A percentile compares a stretch with the other conserved stretches of the same genome.
phyloP scores from a whole-genome alignment of 2,329 filamentous ascomycete genomes.

The Aspergillus japonicus region DNA sequence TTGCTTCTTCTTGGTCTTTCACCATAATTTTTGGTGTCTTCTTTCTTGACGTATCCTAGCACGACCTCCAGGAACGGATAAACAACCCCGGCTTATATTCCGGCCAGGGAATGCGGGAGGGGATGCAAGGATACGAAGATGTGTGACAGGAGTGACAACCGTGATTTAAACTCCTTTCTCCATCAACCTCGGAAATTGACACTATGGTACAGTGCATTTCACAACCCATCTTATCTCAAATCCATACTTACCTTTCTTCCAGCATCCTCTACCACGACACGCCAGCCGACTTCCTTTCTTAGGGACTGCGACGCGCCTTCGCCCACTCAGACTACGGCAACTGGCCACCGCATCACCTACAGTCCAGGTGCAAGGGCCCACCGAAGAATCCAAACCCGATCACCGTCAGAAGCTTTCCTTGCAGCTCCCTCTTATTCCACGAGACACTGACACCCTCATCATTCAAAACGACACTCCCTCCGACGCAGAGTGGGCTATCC shows the following conservation, averaged over 20 bases:
- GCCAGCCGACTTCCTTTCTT: neutral
- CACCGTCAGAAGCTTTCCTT: neutral
- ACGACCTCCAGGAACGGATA: too few species aligned
- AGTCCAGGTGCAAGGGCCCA: neutral
- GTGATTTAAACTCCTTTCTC: too few species aligned
- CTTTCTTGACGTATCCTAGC: too few species aligned
- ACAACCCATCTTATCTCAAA: rapidly evolving
- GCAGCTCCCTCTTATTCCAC: slow-evolving; percentile 12
- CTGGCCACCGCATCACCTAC: neutral
- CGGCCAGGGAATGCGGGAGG: too few species aligned
- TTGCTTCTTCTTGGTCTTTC: too few species aligned
- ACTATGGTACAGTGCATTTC: neutral
- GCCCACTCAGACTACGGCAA: neutral
- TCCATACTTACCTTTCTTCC: neutral
- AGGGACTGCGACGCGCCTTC: neutral
- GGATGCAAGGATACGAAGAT: too few species aligned
- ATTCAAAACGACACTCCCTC: slow-evolving; percentile 25
- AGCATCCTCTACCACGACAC: neutral
- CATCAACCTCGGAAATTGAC: too few species aligned
- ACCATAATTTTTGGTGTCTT: too few species aligned
- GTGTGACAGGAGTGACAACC: too few species aligned
- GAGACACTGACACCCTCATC: slow-evolving; percentile 11
- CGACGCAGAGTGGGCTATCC: slow-evolving; percentile 23
- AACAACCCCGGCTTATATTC: too few species aligned
- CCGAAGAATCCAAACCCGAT: neutral